Conservation (phyloP, 176 grass and related monocot species). For the Eragrostis curvula region DNA sequence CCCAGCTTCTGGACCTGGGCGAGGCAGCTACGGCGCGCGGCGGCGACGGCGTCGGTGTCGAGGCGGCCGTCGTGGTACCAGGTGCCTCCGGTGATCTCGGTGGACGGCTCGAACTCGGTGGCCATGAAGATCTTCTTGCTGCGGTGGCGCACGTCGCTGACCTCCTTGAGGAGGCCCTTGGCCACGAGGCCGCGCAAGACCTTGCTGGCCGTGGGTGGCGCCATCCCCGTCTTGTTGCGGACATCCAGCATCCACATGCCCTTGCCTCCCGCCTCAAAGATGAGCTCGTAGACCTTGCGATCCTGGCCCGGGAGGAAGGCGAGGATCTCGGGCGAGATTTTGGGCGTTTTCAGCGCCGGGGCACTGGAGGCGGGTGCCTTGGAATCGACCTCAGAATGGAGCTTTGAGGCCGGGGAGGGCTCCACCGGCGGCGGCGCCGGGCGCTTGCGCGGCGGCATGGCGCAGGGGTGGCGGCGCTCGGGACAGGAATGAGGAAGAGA, state of each 20-base stretch:
- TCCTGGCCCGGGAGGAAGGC: constrained; percentile 31
- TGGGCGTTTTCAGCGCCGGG: neutral
- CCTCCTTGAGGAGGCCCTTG: constrained; percentile 49
- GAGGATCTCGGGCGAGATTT: constrained; percentile 21
- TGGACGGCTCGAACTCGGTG: constrained; percentile 55
- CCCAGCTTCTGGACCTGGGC: constrained; percentile 55
- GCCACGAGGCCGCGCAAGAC: constrained; percentile 15
- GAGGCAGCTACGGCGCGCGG: constrained; percentile 49
- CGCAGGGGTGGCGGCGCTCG: constrained; percentile 2
- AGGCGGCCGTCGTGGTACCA: constrained; percentile 72
- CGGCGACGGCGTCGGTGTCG: constrained; percentile 49
- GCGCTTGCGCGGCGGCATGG: constrained; percentile 68
- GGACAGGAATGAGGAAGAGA: neutral
- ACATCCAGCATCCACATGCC: constrained; percentile 56
- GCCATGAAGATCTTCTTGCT: constrained; percentile 68
- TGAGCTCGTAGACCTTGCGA: constrained; percentile 38
- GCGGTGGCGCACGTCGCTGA: constrained; percentile 52
- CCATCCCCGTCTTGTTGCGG: neutral
- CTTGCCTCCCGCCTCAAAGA: constrained; percentile 48
- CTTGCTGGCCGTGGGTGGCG: constrained; percentile 29
- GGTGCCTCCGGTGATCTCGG: constrained; percentile 62
- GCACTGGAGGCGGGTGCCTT: neutral
- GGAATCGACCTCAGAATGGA: neutral
- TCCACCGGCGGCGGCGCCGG: constrained; percentile 18
- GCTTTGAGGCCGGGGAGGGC: neutral